A percentile compares a stretch with the other conserved stretches of the same genome.
These are phyloP conservation scores for Artemisia argyi DNA, from an alignment of 129 eudicot genomes.

Conservation along the genomic window DNA sequence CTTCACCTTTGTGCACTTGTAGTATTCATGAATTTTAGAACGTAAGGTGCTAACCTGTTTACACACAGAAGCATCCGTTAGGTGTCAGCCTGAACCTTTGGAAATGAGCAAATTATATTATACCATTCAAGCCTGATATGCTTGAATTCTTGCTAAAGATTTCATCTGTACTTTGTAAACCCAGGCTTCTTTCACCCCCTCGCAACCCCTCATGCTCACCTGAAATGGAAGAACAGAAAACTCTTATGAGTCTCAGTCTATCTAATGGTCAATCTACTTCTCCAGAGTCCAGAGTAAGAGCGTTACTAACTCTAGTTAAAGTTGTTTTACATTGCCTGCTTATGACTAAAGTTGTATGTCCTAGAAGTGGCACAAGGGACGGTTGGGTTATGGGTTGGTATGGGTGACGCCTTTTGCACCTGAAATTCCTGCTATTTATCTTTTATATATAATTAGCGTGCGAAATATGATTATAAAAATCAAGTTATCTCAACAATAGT, in stretches of 20 bases:
- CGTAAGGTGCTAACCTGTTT: not conserved
- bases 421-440: not conserved
- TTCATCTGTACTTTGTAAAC: conserved; percentile 14
- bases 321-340: not conserved
- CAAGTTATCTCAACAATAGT: not conserved
- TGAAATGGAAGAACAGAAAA: conserved; percentile 38
- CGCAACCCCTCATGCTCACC: conserved; percentile 39
- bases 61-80: too few species aligned
- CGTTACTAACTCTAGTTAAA: conserved; percentile 4
- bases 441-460: not conserved
- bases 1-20: not conserved
- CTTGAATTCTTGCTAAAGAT: conserved; percentile 4
- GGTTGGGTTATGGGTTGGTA: not conserved
- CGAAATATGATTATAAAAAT: not conserved
- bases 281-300: conserved; percentile 48
- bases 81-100: not conserved
- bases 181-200: conserved; percentile 75
- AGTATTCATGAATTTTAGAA: not conserved
- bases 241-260: conserved; percentile 21
- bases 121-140: not conserved
- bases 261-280: conserved; percentile 32
- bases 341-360: not conserved
- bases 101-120: conserved; percentile 7
- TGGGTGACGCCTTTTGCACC: not conserved
- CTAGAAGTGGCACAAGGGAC: too few species aligned